Percentiles rank a stretch among this genome's conserved stretches.
Conservation (phyloP, 2,329 filamentous ascomycete genomes). For the Piedraia hortae region DNA sequence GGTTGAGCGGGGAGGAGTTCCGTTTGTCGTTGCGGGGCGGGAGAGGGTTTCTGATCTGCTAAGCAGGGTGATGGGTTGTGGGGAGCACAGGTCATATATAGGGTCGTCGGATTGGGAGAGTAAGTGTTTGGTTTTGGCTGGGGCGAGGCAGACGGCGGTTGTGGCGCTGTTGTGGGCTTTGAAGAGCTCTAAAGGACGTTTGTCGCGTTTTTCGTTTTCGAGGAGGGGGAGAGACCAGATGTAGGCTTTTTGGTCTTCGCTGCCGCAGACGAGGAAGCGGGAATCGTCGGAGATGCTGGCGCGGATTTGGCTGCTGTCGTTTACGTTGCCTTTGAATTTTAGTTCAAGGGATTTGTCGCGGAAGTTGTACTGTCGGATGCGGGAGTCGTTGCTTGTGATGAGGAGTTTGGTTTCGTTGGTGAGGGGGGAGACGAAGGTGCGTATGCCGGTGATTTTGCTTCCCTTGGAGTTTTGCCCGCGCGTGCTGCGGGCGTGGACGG, state of each 20-base stretch:
- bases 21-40: conserved; percentile 18
- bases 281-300: conserved; percentile 73
- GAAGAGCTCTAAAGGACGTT: conserved; percentile 63
- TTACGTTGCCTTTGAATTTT: conserved; percentile 81
- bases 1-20: conserved; percentile 30
- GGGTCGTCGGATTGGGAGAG: conserved; percentile 66
- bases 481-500: conserved; percentile 80
- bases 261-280: conserved; percentile 68
- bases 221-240: conserved; percentile 48
- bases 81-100: conserved; percentile 89
- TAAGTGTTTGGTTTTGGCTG: conserved; percentile 46
- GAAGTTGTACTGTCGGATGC: conserved; percentile 69
- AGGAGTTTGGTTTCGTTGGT: conserved; percentile 53
- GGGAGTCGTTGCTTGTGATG: conserved; percentile 83
- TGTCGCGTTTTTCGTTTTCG: conserved; percentile 43
- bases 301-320: conserved; percentile 68
- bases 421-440: conserved; percentile 35
- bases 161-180: conserved; percentile 75
- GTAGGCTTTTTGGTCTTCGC: conserved; percentile 70
- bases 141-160: conserved; percentile 68
- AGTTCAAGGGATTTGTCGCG: conserved; percentile 60
- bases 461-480: conserved; percentile 84
- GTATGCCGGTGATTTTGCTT: conserved; percentile 89
- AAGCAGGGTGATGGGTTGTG: conserved; percentile 60
- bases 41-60: conserved; percentile 39